Evolutionary conservation across 805 yeast genomes (phyloP), one percentile per base, ranked within the genome.

Genomic region (Ogataea siamensis): DNA sequence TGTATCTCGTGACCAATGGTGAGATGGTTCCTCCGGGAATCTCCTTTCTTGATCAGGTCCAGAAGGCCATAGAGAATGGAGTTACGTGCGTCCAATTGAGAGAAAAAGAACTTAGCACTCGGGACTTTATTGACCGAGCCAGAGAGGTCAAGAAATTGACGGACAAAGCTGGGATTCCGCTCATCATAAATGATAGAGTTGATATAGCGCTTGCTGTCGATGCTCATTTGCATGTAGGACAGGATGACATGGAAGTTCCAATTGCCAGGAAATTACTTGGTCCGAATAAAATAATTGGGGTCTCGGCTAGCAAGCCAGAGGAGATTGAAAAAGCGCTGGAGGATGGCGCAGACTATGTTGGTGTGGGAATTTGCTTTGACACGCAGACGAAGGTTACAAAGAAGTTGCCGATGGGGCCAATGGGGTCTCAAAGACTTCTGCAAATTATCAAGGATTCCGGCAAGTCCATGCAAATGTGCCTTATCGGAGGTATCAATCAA

Each of bases 171-270:
- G 71, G 73, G 0, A 77, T 89, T 6, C 96, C 96, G 0, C 66
- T 88, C 47, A 75, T 88, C 22, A 87, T 88, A 54, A 87, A 88
- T 50, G 96, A 88, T 54, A 66, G 96, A 35, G 73, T 87, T 2
- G 97, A 88, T 55, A 87, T 89, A 9, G 96, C 96, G 0, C 63
- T 89, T 29, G 96, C 96, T 0, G 70, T 87, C 39, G 93, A 75
- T 49, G 95, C 95, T 2, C 96, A 87, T 46, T 82, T 89, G 7
- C 97, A 88, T 64, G 86, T 88, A 14, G 97, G 97, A 0, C 96
- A 88, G 58, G 88, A 81, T 37, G 97, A 88, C 55, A 85, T 88
- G 86, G 72, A 74, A 8, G 77, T 77, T 2, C 51, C 51, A 1
- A 50, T 70, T 25, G 93, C 77, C 1, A 62, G 96, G 24, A 54